Conservation (phyloP, 805 yeast genomes). For the Wickerhamomyces kurtzmanii region DNA sequence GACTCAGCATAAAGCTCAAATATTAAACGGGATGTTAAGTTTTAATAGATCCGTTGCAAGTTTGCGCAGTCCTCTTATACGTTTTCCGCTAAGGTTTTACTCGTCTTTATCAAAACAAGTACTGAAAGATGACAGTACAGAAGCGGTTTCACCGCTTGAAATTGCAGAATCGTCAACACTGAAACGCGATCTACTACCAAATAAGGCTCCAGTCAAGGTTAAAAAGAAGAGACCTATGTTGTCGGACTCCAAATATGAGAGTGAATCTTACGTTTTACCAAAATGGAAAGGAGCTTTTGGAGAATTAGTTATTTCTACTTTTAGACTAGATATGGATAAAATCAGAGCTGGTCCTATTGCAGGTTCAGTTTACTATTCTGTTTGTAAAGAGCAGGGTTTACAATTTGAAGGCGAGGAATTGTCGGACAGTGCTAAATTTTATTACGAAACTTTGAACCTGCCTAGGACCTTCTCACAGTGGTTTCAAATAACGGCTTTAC, state of each 20-base stretch:
- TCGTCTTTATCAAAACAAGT: too few species aligned
- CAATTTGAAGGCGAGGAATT: constrained; percentile 67
- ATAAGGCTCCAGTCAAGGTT: constrained; percentile 23
- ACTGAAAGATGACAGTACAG: too few species aligned
- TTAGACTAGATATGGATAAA: constrained; percentile 83
- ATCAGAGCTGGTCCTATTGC: constrained; percentile 92
- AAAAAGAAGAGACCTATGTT: constrained; percentile 21
- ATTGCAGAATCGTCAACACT: constrained; percentile 16
- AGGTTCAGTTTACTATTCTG: constrained; percentile 78
- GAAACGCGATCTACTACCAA: constrained; percentile 13
- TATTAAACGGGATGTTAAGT: too few species aligned
- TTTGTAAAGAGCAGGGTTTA: constrained; percentile 79
- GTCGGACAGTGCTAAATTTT: constrained; percentile 68
- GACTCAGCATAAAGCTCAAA: too few species aligned
- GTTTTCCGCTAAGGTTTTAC: too few species aligned
- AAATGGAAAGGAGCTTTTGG: constrained; percentile 50
- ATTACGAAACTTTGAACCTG: constrained; percentile 73
- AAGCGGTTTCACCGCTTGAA: constrained; percentile 15
- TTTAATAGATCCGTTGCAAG: too few species aligned
- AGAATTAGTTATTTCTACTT: constrained; percentile 46
- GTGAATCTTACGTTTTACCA: constrained; percentile 28
- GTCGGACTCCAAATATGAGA: constrained; percentile 28
- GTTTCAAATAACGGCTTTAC: constrained; percentile 87
- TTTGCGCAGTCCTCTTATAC: too few species aligned
- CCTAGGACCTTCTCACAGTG: constrained; percentile 91